These are phyloP conservation scores for Chlorella sp. DNA, from an alignment of 139 green algal species.

Conservation along the genomic window DNA sequence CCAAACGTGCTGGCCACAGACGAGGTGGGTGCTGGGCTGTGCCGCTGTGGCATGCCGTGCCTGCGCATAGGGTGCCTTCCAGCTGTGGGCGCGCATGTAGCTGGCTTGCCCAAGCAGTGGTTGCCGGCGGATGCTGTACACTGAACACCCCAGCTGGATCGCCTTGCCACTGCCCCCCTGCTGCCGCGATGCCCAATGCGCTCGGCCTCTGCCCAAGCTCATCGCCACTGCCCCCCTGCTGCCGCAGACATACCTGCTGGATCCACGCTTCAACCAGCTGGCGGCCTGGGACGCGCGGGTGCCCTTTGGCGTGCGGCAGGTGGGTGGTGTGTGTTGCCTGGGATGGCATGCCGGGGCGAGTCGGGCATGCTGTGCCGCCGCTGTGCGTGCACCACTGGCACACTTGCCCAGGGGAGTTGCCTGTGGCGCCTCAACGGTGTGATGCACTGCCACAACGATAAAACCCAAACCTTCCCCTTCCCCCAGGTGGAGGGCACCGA, in stretches of 20 bases:
- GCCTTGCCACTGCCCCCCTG: neutral
- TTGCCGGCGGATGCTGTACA: neutral
- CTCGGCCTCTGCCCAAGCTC: no score
- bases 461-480: neutral
- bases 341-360: neutral
- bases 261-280: conserved; percentile 63
- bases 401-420: no score
- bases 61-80: neutral
- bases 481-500: conserved; percentile 60
- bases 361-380: no score
- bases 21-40: no score
- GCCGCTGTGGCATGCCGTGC: no score
- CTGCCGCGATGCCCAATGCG: rapidly evolving
- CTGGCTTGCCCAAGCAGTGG: neutral
- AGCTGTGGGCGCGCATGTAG: neutral
- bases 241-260: conserved; percentile 51
- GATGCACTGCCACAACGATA: neutral
- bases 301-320: conserved; percentile 74
- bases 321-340: conserved; percentile 10
- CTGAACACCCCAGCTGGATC: neutral
- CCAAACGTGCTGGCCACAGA: conserved; percentile 38
- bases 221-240: neutral
- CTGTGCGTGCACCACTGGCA: no score
- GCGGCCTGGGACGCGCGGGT: conserved; percentile 66
- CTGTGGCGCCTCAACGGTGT: no score